Evolutionary conservation across 345 rosid genomes (phyloP).

Genomic region (Gossypium raimondii): DNA sequence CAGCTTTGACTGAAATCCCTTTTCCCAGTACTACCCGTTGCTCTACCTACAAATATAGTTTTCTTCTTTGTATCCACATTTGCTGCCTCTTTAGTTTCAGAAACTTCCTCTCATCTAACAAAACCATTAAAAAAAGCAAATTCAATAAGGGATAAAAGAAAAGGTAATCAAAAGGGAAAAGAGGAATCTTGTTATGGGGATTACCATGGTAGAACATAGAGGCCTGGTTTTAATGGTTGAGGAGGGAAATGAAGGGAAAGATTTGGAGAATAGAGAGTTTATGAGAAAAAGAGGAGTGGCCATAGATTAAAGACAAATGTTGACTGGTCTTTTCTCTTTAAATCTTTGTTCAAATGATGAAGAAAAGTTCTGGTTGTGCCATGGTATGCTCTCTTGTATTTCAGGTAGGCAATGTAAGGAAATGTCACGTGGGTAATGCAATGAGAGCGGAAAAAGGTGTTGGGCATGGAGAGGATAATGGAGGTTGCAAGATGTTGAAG

Average conservation of each 20-base stretch:
- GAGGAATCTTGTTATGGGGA: background rate
- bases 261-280: constrained; percentile 18
- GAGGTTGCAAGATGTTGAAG: too few species aligned
- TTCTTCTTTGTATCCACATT: constrained; percentile 36
- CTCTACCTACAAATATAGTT: constrained; percentile 76
- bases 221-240: constrained; percentile 25
- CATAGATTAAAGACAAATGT: constrained; percentile 24
- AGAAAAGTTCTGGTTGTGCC: background rate
- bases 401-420: too few species aligned
- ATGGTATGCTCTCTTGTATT: background rate
- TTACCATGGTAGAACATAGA: constrained; percentile 30
- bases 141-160: background rate
- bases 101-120: constrained; percentile 51
- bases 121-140: background rate
- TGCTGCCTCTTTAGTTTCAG: constrained; percentile 12
- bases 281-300: constrained; percentile 41
- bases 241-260: background rate
- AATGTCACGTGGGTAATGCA: too few species aligned
- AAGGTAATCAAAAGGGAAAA: background rate
- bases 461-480: too few species aligned
- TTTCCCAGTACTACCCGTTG: constrained; percentile 76
- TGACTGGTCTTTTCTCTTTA: background rate
- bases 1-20: constrained; percentile 83
- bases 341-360: background rate
- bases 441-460: too few species aligned